Conservation (phyloP, 2,329 filamentous ascomycete species). For the Phaeoacremonium minimum region DNA sequence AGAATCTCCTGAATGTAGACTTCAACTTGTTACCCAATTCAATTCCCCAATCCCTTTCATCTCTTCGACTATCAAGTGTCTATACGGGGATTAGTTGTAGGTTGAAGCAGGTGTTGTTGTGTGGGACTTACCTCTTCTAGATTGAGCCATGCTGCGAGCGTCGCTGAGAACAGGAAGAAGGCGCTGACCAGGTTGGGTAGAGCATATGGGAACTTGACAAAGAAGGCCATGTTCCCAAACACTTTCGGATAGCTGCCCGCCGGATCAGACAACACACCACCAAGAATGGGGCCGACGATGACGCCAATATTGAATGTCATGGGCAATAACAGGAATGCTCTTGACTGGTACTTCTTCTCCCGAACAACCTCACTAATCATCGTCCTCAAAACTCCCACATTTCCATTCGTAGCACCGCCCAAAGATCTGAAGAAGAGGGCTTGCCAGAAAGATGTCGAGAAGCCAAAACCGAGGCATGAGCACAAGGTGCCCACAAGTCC, state of each 20-base stretch:
- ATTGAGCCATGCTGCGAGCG: constrained; percentile 41
- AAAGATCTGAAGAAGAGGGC: constrained; percentile 61
- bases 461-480: constrained; percentile 66
- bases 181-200: constrained; percentile 50
- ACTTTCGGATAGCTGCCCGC: constrained; percentile 33
- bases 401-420: constrained; percentile 68
- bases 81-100: constrained; percentile 12
- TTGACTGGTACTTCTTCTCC: constrained; percentile 37
- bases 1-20: constrained; percentile 17
- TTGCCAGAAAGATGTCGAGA: constrained; percentile 57
- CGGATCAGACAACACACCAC: constrained; percentile 40
- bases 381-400: constrained; percentile 70
- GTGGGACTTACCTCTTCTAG: constrained; percentile 39
- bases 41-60: constrained; percentile 35
- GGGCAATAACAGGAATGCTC: constrained; percentile 37
- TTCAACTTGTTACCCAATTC: constrained; percentile 31
- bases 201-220: constrained; percentile 47
- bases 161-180: constrained; percentile 37
- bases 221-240: constrained; percentile 42
- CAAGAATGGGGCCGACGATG: constrained; percentile 52
- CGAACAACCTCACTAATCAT: constrained; percentile 47
- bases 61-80: constrained; percentile 42
- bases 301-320: constrained; percentile 72
- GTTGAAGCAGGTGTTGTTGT: too few species aligned
- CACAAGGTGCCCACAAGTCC: constrained; percentile 65